Conservation (phyloP, 2,329 filamentous ascomycete species). For the Aureobasidium sp. region DNA sequence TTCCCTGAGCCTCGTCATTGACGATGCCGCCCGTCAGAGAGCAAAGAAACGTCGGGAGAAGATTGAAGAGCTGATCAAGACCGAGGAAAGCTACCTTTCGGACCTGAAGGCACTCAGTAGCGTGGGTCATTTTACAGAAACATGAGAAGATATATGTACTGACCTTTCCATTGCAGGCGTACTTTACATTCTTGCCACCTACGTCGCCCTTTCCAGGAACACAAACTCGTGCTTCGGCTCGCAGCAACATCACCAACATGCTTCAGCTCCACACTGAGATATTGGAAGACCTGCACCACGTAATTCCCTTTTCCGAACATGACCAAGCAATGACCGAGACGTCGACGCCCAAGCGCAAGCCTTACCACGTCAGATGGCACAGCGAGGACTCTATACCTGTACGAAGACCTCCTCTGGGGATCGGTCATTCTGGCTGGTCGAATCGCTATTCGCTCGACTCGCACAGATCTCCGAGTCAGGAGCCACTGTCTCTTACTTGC, state of each 20-base stretch:
- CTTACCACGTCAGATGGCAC: slow-evolving; percentile 42
- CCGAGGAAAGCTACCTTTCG: slow-evolving; percentile 81
- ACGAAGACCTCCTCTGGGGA: slow-evolving; percentile 20
- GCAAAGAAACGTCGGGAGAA: slow-evolving; percentile 70
- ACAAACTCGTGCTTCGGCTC: slow-evolving; percentile 25
- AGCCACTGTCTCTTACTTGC: slow-evolving; percentile 35
- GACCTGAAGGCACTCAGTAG: slow-evolving; percentile 83
- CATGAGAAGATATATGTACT: neutral
- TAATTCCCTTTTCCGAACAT: slow-evolving; percentile 58
- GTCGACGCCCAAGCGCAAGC: slow-evolving; percentile 20
- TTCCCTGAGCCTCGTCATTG: slow-evolving; percentile 44
- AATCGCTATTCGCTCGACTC: slow-evolving; percentile 42
- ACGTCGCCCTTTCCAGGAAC: slow-evolving; percentile 21
- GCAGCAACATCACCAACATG: slow-evolving; percentile 53
- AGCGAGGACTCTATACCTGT: slow-evolving; percentile 40
- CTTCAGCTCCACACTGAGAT: slow-evolving; percentile 78
- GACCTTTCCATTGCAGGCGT: slow-evolving; percentile 28
- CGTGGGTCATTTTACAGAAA: slow-evolving; percentile 44
- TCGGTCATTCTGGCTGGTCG: slow-evolving; percentile 19
- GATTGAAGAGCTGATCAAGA: slow-evolving; percentile 76
- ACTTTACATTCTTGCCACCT: slow-evolving; percentile 36
- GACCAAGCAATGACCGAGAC: slow-evolving; percentile 27
- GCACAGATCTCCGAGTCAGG: slow-evolving; percentile 34
- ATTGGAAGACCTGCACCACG: slow-evolving; percentile 63
- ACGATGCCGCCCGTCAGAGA: slow-evolving; percentile 64